These are phyloP conservation scores for Globisporangium barbulae DNA, from an alignment of 352 stramenopile genomes.

Conservation along the genomic window DNA sequence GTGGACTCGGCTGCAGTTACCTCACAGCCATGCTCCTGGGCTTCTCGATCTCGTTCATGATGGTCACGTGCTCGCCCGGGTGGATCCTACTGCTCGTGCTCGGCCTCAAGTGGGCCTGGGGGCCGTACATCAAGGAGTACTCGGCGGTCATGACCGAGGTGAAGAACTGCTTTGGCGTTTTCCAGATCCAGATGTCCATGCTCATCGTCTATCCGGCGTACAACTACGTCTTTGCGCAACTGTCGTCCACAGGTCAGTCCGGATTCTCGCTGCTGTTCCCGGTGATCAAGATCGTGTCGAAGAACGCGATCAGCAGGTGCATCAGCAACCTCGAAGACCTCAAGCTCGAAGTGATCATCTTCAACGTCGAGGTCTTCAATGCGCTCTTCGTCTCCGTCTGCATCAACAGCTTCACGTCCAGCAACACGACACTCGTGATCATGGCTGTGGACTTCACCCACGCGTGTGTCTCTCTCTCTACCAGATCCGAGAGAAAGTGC, in stretches of 20 bases:
- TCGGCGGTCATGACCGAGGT: neutral
- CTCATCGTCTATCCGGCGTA: neutral
- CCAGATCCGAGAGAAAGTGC: neutral
- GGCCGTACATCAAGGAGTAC: neutral
- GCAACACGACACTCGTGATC: neutral
- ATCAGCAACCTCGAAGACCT: constrained; percentile 19
- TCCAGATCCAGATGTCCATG: constrained; percentile 2
- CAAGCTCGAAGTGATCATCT: constrained; percentile 22
- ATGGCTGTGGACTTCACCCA: neutral
- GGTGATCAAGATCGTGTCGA: constrained; percentile 18
- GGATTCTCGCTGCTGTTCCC: neutral
- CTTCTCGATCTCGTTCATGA: constrained; percentile 1
- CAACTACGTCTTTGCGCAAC: neutral
- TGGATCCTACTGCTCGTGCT: neutral
- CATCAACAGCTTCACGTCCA: constrained; percentile 11
- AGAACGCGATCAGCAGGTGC: constrained; percentile 26
- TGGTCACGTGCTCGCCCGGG: neutral
- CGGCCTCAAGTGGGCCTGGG: neutral
- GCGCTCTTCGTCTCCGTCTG: constrained; percentile 37
- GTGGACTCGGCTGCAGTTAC: neutral
- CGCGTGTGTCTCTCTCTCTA: neutral
- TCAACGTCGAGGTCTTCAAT: constrained; percentile 40
- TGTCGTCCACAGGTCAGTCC: neutral
- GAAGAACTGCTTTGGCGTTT: neutral
- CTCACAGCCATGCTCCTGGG: neutral